phyloP scores from a whole-genome alignment of 306 rosid genomes.

The Vachellia collinsii region DNA sequence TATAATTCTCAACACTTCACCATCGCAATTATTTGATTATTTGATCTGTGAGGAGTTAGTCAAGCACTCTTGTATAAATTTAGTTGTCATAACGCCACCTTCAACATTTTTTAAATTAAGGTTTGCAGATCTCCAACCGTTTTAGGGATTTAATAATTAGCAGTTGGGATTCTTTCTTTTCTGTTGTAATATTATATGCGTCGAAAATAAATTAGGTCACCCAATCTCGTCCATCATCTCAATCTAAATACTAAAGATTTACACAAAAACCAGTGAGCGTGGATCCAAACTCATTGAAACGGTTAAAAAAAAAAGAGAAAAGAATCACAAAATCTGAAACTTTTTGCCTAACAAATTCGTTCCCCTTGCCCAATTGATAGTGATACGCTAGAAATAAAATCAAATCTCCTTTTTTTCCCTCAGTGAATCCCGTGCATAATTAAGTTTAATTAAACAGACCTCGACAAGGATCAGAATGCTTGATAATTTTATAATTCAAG shows the following conservation, averaged over 20 bases:
- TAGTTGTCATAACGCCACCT: neutral
- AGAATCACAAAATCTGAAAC: neutral
- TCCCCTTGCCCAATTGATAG: neutral
- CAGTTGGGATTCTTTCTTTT: conserved; percentile 19
- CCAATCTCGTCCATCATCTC: conserved; percentile 33
- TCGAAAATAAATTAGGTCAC: conserved; percentile 43
- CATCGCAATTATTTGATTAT: neutral
- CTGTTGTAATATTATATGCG: conserved; percentile 20
- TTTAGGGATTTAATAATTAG: conserved; percentile 27
- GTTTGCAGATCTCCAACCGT: conserved; percentile 15
- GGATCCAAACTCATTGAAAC: neutral
- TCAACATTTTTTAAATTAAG: conserved; percentile 1
- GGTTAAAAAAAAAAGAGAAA: too few relatives aligned
- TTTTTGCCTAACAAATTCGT: neutral
- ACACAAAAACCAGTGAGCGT: neutral
- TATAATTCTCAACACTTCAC: neutral
- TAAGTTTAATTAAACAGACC: neutral
- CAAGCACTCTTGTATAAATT: neutral
- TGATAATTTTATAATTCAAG: neutral
- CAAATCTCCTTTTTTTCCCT: neutral
- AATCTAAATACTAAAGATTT: neutral
- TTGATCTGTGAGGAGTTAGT: neutral
- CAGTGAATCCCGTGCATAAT: neutral
- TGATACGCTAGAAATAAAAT: neutral
- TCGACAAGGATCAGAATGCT: neutral